phyloP scores from a whole-genome alignment of 2,329 filamentous ascomycete species.

The Fusarium newnesense region DNA sequence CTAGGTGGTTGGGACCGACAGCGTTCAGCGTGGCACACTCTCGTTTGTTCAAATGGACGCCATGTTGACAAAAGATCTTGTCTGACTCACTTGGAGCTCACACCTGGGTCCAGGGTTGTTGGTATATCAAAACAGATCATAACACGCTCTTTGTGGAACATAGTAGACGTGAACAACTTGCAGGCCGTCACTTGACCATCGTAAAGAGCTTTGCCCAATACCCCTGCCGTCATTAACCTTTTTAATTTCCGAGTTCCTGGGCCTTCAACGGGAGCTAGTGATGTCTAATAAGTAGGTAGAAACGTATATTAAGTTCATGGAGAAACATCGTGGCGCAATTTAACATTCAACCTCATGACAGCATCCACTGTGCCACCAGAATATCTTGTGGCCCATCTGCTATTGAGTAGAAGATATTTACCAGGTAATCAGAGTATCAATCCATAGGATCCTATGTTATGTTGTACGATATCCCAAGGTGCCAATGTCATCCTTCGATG shows the following conservation, averaged over 20 bases:
- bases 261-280: background rate
- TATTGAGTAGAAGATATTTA: rapidly evolving
- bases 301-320: background rate
- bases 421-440: rapidly evolving
- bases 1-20: background rate
- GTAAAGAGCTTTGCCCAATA: background rate
- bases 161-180: background rate
- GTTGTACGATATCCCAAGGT: background rate
- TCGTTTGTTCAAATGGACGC: background rate
- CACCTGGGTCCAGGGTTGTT: background rate
- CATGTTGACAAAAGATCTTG: background rate
- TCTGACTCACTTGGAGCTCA: background rate
- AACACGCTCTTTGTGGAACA: background rate
- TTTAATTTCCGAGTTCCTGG: background rate
- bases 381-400: background rate
- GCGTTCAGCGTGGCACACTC: background rate
- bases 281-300: background rate
- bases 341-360: background rate
- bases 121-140: background rate
- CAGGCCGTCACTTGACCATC: background rate
- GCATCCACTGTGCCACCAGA: background rate
- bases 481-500: conserved; percentile 12
- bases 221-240: background rate
- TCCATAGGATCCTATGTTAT: background rate
- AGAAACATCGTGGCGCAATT: conserved; percentile 12